Evolutionary conservation across 352 stramenopile species (phyloP), one percentile per base, ranked within the genome.

Genomic region (Phytophthora megakarya): DNA sequence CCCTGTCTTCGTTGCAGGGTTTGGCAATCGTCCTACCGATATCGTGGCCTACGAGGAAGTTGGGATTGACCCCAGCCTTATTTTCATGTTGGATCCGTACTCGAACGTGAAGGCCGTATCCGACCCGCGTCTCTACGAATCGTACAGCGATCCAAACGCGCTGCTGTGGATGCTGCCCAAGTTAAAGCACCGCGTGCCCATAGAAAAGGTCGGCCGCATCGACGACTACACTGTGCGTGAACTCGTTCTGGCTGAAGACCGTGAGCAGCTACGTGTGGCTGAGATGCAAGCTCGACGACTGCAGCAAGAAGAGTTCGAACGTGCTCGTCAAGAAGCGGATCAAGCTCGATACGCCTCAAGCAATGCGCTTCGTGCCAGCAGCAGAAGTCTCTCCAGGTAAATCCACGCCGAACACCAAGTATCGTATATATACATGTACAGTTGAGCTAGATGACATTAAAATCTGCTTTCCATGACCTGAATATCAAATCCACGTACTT

Each of bases 41-140:
- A 75, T 89, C n/a, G 61, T 91, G 21, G 84, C 86, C 11, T 95
- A 95, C 56, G 69, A 89, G 45, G 63, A 89, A 37, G 86, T 92
- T 32, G 86, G 86, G 21, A 82, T 95, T 21, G 80, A 90, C 43
- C 71, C 71, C 8, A 73, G 77, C 19, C 59, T 88, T 26, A 92
- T 95, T 49, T 95, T 92, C 64, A 80, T 95, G 76, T 76, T 95
- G 26, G 84, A 95, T 52, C 72, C 86, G 62, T 89, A 90, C 61
- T 95, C 86, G 51, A 89, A 86, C 56, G 46, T 95, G 1, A 84
- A 81, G 57, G 76, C 81, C 13, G 80, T 73, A 33, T 80, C 80
- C 0, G 74, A 89, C 22, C 71, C 78, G 44, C 77, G 81, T 37
- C 75, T 88, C n/a, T 95, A 86, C 66, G 81, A 89, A 38, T 93